A percentile compares a stretch with the other conserved stretches of the same genome.
These are phyloP conservation scores for Erythrophleum fordii DNA, from an alignment of 306 rosid species.

Conservation along the genomic window DNA sequence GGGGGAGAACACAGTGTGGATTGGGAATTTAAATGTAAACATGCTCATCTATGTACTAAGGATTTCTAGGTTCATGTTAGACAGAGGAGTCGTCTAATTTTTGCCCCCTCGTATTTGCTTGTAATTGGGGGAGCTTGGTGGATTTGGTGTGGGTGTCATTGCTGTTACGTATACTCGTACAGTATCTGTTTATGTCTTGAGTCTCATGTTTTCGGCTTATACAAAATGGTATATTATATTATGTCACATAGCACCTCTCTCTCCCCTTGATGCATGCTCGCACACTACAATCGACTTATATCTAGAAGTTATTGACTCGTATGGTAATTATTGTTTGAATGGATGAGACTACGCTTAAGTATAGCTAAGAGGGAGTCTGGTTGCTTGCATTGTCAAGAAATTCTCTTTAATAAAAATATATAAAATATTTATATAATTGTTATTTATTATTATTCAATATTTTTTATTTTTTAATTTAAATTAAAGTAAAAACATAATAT, in stretches of 20 bases:
- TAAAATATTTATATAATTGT: too few species aligned
- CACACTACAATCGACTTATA: neutral
- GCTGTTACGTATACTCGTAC: constrained; percentile 57
- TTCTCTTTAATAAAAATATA: too few species aligned
- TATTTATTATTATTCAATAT: too few species aligned
- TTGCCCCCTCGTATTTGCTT: constrained; percentile 54
- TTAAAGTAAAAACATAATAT: too few species aligned
- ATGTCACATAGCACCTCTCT: neutral
- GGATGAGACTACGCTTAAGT: neutral
- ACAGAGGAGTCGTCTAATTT: constrained; percentile 60
- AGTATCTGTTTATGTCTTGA: constrained; percentile 63
- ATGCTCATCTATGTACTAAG: constrained; percentile 56
- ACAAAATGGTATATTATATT: constrained; percentile 49
- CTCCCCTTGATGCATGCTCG: neutral
- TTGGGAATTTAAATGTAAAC: constrained; percentile 60
- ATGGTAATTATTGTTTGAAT: neutral
- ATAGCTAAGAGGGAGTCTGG: too few species aligned
- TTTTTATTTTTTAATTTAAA: too few species aligned
- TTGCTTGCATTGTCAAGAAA: too few species aligned
- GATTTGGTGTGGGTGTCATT: constrained; percentile 73
- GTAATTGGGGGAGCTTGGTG: constrained; percentile 51
- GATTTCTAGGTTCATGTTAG: constrained; percentile 54
- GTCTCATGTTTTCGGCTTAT: constrained; percentile 71
- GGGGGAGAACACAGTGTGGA: constrained; percentile 32
- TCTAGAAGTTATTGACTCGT: neutral